Conservation (phyloP, 352 stramenopile genomes). For the Phytophthora pseudosyringae region DNA sequence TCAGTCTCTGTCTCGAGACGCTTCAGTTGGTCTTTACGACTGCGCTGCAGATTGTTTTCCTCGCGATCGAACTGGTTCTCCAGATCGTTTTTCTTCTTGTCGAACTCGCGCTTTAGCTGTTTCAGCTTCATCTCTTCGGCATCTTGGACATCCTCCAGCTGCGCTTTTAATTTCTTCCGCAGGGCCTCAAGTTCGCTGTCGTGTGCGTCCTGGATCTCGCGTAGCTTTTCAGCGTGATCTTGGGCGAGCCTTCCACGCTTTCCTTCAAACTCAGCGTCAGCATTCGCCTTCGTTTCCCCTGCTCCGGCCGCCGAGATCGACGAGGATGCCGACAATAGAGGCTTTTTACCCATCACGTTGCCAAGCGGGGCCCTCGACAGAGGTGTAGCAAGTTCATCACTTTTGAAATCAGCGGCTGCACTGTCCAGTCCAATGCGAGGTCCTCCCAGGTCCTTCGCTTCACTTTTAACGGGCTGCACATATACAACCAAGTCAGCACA, state of each 20-base stretch:
- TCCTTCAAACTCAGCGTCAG: conserved; percentile 52
- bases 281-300: conserved; percentile 45
- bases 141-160: conserved; percentile 61
- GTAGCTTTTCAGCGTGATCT: conserved; percentile 47
- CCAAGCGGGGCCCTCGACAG: conserved; percentile 62
- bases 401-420: conserved; percentile 18
- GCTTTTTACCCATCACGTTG: conserved; percentile 57
- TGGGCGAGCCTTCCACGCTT: conserved; percentile 59
- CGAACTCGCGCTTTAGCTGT: conserved; percentile 62
- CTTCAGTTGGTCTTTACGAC: conserved; percentile 74
- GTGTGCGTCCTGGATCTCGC: conserved; percentile 47
- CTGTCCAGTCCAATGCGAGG: conserved; percentile 8
- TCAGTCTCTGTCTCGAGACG: conserved; percentile 61
- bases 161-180: conserved; percentile 53
- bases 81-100: conserved; percentile 74
- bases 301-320: conserved; percentile 24
- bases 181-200: conserved; percentile 40
- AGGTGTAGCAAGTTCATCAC: conserved; percentile 28
- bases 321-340: conserved; percentile 39
- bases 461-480: conserved; percentile 40
- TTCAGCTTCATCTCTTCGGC: conserved; percentile 65
- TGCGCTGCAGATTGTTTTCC: conserved; percentile 55
- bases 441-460: conserved; percentile 29
- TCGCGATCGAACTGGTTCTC: conserved; percentile 76
- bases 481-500: background rate